Evolutionary conservation across 345 rosid species (phyloP).

Genomic region (Tarenaya hassleriana): DNA sequence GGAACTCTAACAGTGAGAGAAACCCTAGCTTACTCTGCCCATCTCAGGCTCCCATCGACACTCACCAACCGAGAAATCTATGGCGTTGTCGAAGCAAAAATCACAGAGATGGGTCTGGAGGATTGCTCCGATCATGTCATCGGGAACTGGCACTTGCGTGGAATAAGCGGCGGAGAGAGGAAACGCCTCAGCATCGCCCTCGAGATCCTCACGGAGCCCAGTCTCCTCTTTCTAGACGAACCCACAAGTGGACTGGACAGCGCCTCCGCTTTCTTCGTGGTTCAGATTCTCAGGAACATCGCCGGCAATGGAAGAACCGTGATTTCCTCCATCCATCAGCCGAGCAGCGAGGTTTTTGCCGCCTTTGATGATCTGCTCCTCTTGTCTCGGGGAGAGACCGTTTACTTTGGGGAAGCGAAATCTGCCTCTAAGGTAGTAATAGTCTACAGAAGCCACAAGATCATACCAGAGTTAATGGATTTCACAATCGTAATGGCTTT

Average conservation of each 20-base stretch:
- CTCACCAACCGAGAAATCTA: constrained; percentile 39
- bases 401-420: constrained; percentile 58
- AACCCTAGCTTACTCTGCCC: constrained; percentile 61
- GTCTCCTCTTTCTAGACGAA: constrained; percentile 66
- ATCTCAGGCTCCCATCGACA: constrained; percentile 51
- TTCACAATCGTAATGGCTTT: constrained; percentile 2
- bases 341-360: no score
- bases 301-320: no score
- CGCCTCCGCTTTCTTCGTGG: no score
- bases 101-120: constrained; percentile 62
- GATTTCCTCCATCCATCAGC: no score
- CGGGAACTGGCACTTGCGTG: constrained; percentile 81
- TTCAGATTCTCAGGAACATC: no score
- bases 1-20: constrained; percentile 80
- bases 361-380: no score
- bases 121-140: constrained; percentile 60
- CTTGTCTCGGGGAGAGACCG: no score
- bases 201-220: constrained; percentile 64
- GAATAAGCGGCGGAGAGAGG: constrained; percentile 84
- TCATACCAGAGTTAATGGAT: not conserved
- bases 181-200: constrained; percentile 70
- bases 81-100: constrained; percentile 50
- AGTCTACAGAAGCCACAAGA: not conserved
- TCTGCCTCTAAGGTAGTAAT: constrained; percentile 34
- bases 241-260: no score